These are phyloP conservation scores for Kwoniella dendrophila DNA, from an alignment of 768 basidiomycete species.

Conservation along the genomic window DNA sequence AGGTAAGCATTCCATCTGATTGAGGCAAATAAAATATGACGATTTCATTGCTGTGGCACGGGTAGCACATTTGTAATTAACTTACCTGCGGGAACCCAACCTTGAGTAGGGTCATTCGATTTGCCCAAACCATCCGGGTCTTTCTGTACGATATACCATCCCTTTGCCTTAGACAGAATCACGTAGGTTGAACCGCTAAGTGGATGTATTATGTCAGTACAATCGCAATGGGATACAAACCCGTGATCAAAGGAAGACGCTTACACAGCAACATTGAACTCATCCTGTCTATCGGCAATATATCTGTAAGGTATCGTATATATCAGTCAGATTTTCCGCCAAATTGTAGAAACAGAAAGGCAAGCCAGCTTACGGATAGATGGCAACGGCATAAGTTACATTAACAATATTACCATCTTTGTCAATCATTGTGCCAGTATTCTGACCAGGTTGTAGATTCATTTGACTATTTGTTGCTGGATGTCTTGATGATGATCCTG, in stretches of 20 bases:
- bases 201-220: background rate
- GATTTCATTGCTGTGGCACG: too few species aligned
- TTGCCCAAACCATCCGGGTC: slow-evolving; percentile 82
- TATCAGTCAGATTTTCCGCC: background rate
- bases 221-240: too few species aligned
- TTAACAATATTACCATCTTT: slow-evolving; percentile 54
- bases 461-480: slow-evolving; percentile 20
- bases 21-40: background rate
- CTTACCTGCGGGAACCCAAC: slow-evolving; percentile 92
- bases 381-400: slow-evolving; percentile 93
- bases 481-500: background rate
- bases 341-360: background rate
- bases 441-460: slow-evolving; percentile 13
- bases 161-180: slow-evolving; percentile 88
- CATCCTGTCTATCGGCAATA: slow-evolving; percentile 96
- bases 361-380: slow-evolving; percentile 68
- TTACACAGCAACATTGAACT: slow-evolving; percentile 95
- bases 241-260: slow-evolving; percentile 50
- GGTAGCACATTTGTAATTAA: too few species aligned
- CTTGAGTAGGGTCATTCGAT: slow-evolving; percentile 75
- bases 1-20: too few species aligned
- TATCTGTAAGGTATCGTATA: slow-evolving; percentile 58
- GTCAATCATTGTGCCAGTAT: slow-evolving; percentile 56
- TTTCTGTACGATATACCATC: slow-evolving; percentile 99
- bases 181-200: slow-evolving; percentile 83